phyloP scores from a whole-genome alignment of 495 filamentous ascomycete genomes.

The Trichoderma gamsii region DNA sequence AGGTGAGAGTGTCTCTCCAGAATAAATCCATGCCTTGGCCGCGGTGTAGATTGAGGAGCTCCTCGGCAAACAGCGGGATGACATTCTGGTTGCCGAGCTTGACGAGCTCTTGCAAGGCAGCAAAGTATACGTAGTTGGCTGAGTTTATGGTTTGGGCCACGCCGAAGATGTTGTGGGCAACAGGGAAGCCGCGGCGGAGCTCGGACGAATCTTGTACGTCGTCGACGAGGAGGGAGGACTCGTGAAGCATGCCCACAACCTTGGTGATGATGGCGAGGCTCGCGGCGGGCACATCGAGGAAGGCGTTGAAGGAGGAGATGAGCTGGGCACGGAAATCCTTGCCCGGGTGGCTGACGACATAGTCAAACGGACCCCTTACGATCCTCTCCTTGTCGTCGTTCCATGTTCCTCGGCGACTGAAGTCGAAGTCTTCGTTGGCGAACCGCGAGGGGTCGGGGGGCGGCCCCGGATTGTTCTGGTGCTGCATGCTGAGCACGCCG shows the following conservation, averaged over 20 bases:
- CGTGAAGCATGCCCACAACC: slow-evolving; percentile 91
- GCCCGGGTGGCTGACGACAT: slow-evolving; percentile 77
- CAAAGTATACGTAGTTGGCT: slow-evolving; percentile 95
- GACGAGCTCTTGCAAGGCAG: slow-evolving; percentile 73
- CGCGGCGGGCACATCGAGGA: slow-evolving; percentile 74
- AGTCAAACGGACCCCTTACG: slow-evolving; percentile 79
- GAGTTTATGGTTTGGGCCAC: slow-evolving; percentile 95
- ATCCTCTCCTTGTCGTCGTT: slow-evolving; percentile 68
- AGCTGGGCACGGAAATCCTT: slow-evolving; percentile 85
- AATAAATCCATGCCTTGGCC: slow-evolving; percentile 97
- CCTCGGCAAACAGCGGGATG: slow-evolving; percentile 77
- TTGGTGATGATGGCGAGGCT: slow-evolving; percentile 76
- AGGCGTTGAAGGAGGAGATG: slow-evolving; percentile 85
- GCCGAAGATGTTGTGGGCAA: slow-evolving; percentile 92
- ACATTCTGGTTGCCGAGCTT: slow-evolving; percentile 66
- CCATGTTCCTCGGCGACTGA: slow-evolving; percentile 47
- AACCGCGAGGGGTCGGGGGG: slow-evolving; percentile 41
- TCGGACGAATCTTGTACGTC: slow-evolving; percentile 82
- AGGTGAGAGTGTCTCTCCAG: slow-evolving; percentile 91
- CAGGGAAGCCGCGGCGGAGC: slow-evolving; percentile 81
- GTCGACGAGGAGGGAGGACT: slow-evolving; percentile 86
- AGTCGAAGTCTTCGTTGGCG: slow-evolving; percentile 42
- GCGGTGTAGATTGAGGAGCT: slow-evolving; percentile 87
- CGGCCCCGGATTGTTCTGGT: slow-evolving; percentile 26
- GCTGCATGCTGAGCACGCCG: slow-evolving; percentile 14